Conservation (phyloP, 2,329 filamentous ascomycete species). For the Thelonectria discophora region DNA sequence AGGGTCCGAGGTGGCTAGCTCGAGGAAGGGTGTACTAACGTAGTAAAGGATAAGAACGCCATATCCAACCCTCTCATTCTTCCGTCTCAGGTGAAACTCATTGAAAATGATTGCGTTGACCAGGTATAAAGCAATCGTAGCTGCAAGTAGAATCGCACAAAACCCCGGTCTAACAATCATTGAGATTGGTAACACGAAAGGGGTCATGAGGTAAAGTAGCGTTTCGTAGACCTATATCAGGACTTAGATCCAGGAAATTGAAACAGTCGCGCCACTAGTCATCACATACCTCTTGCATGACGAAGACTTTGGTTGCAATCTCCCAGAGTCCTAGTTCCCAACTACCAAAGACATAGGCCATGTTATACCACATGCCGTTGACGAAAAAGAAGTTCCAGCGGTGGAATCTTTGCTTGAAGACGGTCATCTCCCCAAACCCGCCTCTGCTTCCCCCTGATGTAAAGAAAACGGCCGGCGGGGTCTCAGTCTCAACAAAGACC, state of each 20-base stretch:
- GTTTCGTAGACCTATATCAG: constrained; percentile 15
- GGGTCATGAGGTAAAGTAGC: constrained; percentile 18
- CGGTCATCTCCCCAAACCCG: constrained; percentile 25
- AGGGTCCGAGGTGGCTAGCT: no score
- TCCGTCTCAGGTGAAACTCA: constrained; percentile 18
- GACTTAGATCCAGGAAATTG: neutral
- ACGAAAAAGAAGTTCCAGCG: constrained; percentile 30
- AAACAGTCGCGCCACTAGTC: no score
- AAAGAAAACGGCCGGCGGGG: constrained; percentile 23
- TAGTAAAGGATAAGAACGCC: constrained; percentile 18
- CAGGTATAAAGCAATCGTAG: constrained; percentile 4
- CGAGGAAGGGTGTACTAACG: neutral
- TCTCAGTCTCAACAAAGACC: constrained; percentile 27
- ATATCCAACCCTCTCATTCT: constrained; percentile 18
- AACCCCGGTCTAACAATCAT: constrained; percentile 11
- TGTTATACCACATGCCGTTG: constrained; percentile 21
- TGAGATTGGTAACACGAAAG: constrained; percentile 23
- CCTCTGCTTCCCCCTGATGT: constrained; percentile 14
- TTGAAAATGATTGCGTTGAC: constrained; percentile 20
- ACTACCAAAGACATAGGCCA: constrained; percentile 19
- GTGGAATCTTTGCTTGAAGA: constrained; percentile 25
- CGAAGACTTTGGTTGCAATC: constrained; percentile 20
- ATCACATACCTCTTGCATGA: constrained; percentile 18
- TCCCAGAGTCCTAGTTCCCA: constrained; percentile 23
- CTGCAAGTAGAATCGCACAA: constrained; percentile 10